Evolutionary conservation across 2,329 filamentous ascomycete species (phyloP).

Genomic region (Coniochaeta prunicola): DNA sequence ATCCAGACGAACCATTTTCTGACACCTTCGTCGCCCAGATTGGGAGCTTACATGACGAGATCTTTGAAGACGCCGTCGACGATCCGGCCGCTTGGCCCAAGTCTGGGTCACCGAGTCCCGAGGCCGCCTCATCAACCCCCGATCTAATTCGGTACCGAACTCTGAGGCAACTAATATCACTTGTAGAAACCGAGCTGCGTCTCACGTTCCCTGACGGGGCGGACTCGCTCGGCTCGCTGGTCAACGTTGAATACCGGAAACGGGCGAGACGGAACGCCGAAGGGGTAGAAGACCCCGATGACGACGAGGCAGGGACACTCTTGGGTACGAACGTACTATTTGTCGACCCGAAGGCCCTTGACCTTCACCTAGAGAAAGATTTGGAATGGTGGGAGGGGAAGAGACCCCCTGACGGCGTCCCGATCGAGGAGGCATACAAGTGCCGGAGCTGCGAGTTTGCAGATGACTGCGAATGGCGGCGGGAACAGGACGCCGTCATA

Average conservation of each 20-base stretch:
- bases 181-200: slow-evolving; percentile 38
- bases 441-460: slow-evolving; percentile 80
- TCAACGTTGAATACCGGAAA: slow-evolving; percentile 47
- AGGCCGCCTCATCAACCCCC: slow-evolving; percentile 7
- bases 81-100: slow-evolving; percentile 8
- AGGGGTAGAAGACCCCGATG: slow-evolving; percentile 1
- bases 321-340: slow-evolving; percentile 54
- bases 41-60: slow-evolving; percentile 57
- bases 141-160: slow-evolving; percentile 39
- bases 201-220: slow-evolving; percentile 46
- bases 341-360: slow-evolving; percentile 57
- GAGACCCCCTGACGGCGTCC: slow-evolving; percentile 65
- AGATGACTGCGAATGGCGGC: slow-evolving; percentile 71
- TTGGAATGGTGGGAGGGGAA: slow-evolving; percentile 87
- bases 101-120: neutral
- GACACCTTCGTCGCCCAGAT: slow-evolving; percentile 74
- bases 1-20: slow-evolving; percentile 61
- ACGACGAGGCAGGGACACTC: slow-evolving; percentile 29
- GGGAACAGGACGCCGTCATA: slow-evolving; percentile 56
- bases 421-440: slow-evolving; percentile 81
- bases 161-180: slow-evolving; percentile 36
- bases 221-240: slow-evolving; percentile 39
- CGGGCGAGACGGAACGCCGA: slow-evolving; percentile 27
- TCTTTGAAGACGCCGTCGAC: slow-evolving; percentile 44
- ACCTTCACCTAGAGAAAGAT: slow-evolving; percentile 58